Percentiles rank a stretch among this genome's conserved stretches.
Evolutionary conservation across 176 grass and related monocot species (phyloP).

Genomic region (Triticum urartu): DNA sequence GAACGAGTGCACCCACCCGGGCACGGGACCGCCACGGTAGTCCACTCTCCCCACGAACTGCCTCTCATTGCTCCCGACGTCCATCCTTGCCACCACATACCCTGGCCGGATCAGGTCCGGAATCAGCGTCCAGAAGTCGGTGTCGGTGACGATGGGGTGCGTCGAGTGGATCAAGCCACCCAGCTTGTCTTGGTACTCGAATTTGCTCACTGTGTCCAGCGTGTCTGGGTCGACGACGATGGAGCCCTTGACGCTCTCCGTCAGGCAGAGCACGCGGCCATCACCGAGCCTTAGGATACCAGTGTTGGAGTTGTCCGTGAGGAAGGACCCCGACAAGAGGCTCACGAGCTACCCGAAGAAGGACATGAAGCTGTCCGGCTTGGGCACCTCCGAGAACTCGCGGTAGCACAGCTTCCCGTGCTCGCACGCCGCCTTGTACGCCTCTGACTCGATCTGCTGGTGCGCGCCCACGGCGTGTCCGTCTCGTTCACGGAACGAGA

Average conservation of each 20-base stretch:
- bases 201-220: constrained; percentile 80
- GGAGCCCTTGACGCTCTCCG: constrained; percentile 85
- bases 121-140: constrained; percentile 81
- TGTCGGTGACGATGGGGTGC: constrained; percentile 78
- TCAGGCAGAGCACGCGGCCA: constrained; percentile 90
- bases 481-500: constrained; percentile 58
- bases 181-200: constrained; percentile 70
- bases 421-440: constrained; percentile 78
- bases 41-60: constrained; percentile 72
- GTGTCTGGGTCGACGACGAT: constrained; percentile 87
- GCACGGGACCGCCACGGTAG: constrained; percentile 75
- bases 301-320: constrained; percentile 99
- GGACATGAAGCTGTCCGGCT: constrained; percentile 45
- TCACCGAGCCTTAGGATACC: constrained; percentile 84
- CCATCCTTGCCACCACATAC: constrained; percentile 73
- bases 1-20: constrained; percentile 98
- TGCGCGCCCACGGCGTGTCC: constrained; percentile 60
- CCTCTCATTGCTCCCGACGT: constrained; percentile 70
- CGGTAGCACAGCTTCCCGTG: constrained; percentile 83
- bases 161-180: constrained; percentile 85
- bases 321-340: constrained; percentile 81
- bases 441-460: constrained; percentile 89
- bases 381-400: constrained; percentile 93
- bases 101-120: constrained; percentile 81
- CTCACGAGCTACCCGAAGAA: constrained; percentile 59